Percentiles rank a stretch among this genome's conserved stretches.
phyloP scores from a whole-genome alignment of 805 yeast species.

The Jamesozyma spencerorum region DNA sequence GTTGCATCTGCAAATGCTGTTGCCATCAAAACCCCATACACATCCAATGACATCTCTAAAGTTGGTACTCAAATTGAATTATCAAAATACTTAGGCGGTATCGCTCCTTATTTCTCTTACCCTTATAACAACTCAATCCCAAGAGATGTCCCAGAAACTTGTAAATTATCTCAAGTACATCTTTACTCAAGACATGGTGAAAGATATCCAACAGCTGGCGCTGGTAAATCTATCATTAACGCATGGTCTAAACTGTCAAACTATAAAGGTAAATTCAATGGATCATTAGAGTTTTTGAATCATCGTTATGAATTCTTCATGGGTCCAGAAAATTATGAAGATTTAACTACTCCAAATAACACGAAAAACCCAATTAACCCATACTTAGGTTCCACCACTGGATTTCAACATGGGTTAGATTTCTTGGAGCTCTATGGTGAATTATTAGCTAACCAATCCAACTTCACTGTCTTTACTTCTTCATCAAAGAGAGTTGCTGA shows the following conservation, averaged over 20 bases:
- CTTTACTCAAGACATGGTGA: constrained; percentile 60
- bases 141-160: constrained; percentile 38
- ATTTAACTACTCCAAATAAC: constrained; percentile 28
- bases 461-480: constrained; percentile 39
- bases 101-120: constrained; percentile 46
- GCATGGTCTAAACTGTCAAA: constrained; percentile 13
- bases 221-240: constrained; percentile 31
- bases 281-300: constrained; percentile 43
- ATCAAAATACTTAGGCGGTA: constrained; percentile 43
- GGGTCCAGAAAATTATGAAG: constrained; percentile 34
- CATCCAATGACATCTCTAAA: constrained; percentile 38
- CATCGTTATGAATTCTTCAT: constrained; percentile 37
- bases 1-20: constrained; percentile 39
- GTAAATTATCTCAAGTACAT: constrained; percentile 58
- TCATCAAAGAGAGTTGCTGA: constrained; percentile 41
- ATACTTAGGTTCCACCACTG: constrained; percentile 41
- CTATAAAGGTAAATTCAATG: constrained; percentile 32
- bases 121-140: constrained; percentile 45
- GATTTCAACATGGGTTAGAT: constrained; percentile 37
- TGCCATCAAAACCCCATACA: constrained; percentile 59
- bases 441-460: constrained; percentile 32
- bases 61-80: constrained; percentile 27
- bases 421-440: constrained; percentile 37
- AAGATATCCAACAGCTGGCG: constrained; percentile 49
- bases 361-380: constrained; percentile 21